Evolutionary conservation across 306 rosid species (phyloP).

Genomic region (Cucumis sativus): Cucumber_9930_V3 NC_026661.2:8663001-8663500

Average conservation of each 20-base stretch:
- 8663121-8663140: slow-evolving; percentile 38
- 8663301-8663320: not conserved
- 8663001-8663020: slow-evolving; percentile 79
- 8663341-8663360: not conserved
- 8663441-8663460: slow-evolving; percentile 46
- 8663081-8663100: slow-evolving; percentile 66
- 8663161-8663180: not conserved
- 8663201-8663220: no score
- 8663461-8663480: slow-evolving; percentile 87
- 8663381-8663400: slow-evolving; percentile 3
- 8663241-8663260: not conserved
- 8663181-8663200: not conserved
- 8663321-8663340: not conserved
- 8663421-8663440: not conserved
- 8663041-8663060: slow-evolving; percentile 84
- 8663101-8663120: slow-evolving; percentile 91
- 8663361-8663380: not conserved
- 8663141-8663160: slow-evolving; percentile 5
- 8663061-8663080: slow-evolving; percentile 74
- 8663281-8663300: not conserved
- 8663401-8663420: not conserved
- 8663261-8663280: not conserved
- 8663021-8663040: slow-evolving; percentile 76
- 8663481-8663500: slow-evolving; percentile 76
- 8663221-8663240: not conserved